Base-by-base conservation (phyloP, 257 asterid genomes). In the Rhazya stricta region DNA sequence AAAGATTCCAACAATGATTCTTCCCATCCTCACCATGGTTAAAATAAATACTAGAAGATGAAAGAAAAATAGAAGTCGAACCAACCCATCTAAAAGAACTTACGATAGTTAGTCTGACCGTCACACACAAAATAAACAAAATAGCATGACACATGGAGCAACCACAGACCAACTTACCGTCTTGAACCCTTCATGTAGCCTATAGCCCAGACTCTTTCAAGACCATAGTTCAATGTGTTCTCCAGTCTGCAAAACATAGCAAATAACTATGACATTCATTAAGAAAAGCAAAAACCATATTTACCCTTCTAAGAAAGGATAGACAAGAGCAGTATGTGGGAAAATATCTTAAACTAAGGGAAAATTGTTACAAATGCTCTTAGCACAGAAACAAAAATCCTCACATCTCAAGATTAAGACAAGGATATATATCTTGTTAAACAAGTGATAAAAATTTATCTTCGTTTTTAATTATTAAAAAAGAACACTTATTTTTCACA, bases 201-300 rank as follows among this genome's bases (percentile, higher is more conserved):
- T 79, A 93, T 77, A 9, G 99, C 91, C 99, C 99, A 95, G 83
- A 95, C 99, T 85, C 99, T 89, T 84, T 95, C 98, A 84, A 95
- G 95, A 39, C 97, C 96, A 90, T 95, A 95, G 81, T 95, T 93
- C 86, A 95, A 78, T 9, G 99, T 95, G 84, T 93, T 91, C 81
- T 95, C 99, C 71, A 91, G 93, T 81, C 99, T 95, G 96, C 81
- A 77, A 78, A 21, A 79, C 19, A 76, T 32, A 32, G 23, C 29
- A 66, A 66, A 30, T 41, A 67, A 75, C 29, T 63, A 67, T 4
- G 3, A 60, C 4, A 9, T n/a, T 19, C 37, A 34, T 0, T 56
- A 0, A 46, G 46, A 61, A 32, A 43, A n/a, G 27, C 5, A 71
- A 41, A 18, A 15, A 8, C 18, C 62, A 30, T 8, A 34, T 32